Percentiles rank a stretch among this genome's conserved stretches.
These are phyloP conservation scores for Epichloe glyceriae DNA, from an alignment of 2,329 filamentous ascomycete genomes.

Conservation along the genomic window DNA sequence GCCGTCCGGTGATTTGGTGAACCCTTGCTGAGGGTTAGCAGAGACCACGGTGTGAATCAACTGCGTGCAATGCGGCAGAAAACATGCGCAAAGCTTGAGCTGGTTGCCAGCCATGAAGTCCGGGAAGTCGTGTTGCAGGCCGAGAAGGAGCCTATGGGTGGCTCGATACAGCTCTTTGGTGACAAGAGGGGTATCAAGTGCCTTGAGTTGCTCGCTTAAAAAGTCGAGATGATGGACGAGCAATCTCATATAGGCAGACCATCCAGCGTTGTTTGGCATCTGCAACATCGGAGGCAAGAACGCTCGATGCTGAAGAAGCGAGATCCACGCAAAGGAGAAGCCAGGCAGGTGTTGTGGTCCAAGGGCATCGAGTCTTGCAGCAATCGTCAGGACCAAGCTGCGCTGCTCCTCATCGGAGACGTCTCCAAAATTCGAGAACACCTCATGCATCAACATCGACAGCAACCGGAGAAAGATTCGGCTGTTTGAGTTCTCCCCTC, in stretches of 20 bases:
- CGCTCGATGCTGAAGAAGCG: slow-evolving; percentile 68
- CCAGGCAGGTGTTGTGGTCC: slow-evolving; percentile 66
- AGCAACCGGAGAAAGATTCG: slow-evolving; percentile 86
- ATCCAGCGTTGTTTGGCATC: slow-evolving; percentile 56
- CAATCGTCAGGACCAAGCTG: slow-evolving; percentile 61
- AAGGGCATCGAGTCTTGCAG: slow-evolving; percentile 56
- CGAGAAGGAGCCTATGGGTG: slow-evolving; percentile 66
- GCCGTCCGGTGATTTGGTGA: slow-evolving; percentile 53
- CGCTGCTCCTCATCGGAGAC: slow-evolving; percentile 47
- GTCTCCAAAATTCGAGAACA: slow-evolving; percentile 46
- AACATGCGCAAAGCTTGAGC: slow-evolving; percentile 64
- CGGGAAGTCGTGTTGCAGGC: slow-evolving; percentile 87
- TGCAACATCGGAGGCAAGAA: slow-evolving; percentile 71
- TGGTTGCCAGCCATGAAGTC: slow-evolving; percentile 87
- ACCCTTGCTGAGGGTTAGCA: slow-evolving; percentile 58
- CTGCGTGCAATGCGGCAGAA: slow-evolving; percentile 76
- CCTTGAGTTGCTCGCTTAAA: slow-evolving; percentile 68
- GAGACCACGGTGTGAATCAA: slow-evolving; percentile 79
- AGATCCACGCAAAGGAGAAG: slow-evolving; percentile 77
- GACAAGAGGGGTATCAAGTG: slow-evolving; percentile 51
- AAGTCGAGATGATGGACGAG: slow-evolving; percentile 60
- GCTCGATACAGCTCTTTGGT: slow-evolving; percentile 78
- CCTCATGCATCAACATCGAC: slow-evolving; percentile 67
- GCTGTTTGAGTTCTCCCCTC: slow-evolving; percentile 72
- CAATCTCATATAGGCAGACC: slow-evolving; percentile 61